Evolutionary conservation across 2,329 filamentous ascomycete species (phyloP).

Genomic region (Graphiopsis chlorocephala): DNA sequence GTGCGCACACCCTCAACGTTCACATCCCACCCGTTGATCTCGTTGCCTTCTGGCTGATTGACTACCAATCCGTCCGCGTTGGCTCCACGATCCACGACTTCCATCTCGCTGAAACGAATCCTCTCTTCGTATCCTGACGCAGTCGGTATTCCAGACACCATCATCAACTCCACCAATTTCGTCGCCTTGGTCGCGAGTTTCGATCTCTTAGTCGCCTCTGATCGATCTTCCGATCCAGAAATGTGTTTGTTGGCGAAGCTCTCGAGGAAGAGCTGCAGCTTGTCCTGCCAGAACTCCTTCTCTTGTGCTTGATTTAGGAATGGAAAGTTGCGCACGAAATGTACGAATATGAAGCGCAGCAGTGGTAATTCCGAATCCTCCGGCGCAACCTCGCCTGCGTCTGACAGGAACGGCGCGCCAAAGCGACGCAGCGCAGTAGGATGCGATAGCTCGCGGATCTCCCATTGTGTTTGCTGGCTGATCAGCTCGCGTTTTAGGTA

Average conservation of each 20-base stretch:
- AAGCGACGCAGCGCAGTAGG: conserved; percentile 93
- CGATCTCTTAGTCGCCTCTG: conserved; percentile 92
- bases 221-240: conserved; percentile 89
- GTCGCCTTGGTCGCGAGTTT: conserved; percentile 91
- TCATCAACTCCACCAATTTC: conserved; percentile 97
- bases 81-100: conserved; percentile 89
- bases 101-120: conserved; percentile 93
- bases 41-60: conserved; percentile 85
- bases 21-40: conserved; percentile 93
- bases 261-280: conserved; percentile 91
- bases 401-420: conserved; percentile 90
- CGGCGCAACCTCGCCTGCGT: conserved; percentile 87
- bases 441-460: conserved; percentile 90
- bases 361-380: conserved; percentile 92
- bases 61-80: conserved; percentile 86
- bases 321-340: conserved; percentile 96
- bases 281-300: conserved; percentile 99
- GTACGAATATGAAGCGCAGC: conserved; percentile 93
- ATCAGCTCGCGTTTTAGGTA: conserved; percentile 97
- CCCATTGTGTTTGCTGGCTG: conserved; percentile 80
- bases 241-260: conserved; percentile 97
- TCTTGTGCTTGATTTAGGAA: conserved; percentile 95
- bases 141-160: conserved; percentile 95
- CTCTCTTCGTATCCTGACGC: conserved; percentile 96
- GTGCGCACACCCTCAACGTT: conserved; percentile 89